A percentile compares a stretch with the other conserved stretches of the same genome.
phyloP scores from a whole-genome alignment of 2,329 filamentous ascomycete species.

The Exutisphaerella laricina region DNA sequence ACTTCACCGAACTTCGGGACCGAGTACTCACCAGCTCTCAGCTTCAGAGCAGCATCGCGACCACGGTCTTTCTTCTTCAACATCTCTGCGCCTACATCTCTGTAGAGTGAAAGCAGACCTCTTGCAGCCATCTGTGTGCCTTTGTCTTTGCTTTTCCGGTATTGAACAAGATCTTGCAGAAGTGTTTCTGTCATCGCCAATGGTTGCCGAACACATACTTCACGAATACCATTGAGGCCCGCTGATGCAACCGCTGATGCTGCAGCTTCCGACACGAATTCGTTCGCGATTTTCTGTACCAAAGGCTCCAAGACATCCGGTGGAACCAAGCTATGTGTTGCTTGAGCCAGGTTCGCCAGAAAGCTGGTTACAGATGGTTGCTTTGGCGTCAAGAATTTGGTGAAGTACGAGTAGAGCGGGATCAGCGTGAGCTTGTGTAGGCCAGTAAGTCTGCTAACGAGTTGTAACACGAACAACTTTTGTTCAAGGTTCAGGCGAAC shows the following conservation, averaged over 20 bases:
- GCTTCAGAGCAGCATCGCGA: conserved; percentile 79
- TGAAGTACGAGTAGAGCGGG: conserved; percentile 91
- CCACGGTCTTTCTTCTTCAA: conserved; percentile 85
- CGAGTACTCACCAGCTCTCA: conserved; percentile 69
- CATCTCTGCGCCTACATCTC: conserved; percentile 85
- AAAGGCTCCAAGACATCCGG: conserved; percentile 88
- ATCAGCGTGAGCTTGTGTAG: conserved; percentile 88
- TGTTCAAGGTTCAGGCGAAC: conserved; percentile 81
- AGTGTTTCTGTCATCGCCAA: conserved; percentile 94
- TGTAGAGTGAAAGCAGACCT: conserved; percentile 81
- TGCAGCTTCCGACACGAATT: conserved; percentile 93
- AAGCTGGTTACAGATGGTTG: conserved; percentile 91
- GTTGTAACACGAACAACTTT: conserved; percentile 81
- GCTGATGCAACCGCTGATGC: conserved; percentile 87
- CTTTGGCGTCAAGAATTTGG: conserved; percentile 78
- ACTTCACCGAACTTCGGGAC: conserved; percentile 80
- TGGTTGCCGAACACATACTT: conserved; percentile 87
- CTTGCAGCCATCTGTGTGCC: conserved; percentile 98
- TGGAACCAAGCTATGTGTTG: conserved; percentile 83
- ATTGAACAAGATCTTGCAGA: conserved; percentile 92
- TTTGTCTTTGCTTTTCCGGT: conserved; percentile 96
- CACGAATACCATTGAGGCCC: conserved; percentile 88
- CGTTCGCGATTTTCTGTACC: conserved; percentile 92
- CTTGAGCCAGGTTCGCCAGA: conserved; percentile 85
- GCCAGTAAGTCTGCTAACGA: conserved; percentile 85